phyloP scores from a whole-genome alignment of 2,329 filamentous ascomycete species.

The Colletotrichum sojae region DNA sequence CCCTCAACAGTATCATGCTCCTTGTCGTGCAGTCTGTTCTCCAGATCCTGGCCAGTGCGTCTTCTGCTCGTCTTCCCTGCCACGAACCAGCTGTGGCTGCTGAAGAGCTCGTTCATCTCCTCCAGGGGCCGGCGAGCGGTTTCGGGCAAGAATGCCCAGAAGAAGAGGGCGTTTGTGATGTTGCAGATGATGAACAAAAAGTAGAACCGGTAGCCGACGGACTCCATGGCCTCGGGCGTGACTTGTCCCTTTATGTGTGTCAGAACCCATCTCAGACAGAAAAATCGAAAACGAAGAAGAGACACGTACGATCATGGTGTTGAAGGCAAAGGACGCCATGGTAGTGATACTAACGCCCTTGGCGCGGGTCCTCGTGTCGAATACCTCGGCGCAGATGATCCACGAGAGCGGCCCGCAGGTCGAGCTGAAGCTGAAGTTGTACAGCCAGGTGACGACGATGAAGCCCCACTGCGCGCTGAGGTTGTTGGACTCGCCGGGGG shows the following conservation, averaged over 20 bases:
- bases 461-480: constrained; percentile 71
- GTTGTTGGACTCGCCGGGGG: constrained; percentile 64
- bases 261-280: background rate
- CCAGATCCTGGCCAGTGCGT: background rate
- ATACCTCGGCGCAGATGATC: constrained; percentile 79
- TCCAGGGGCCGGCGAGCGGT: constrained; percentile 75
- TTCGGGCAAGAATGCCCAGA: constrained; percentile 77
- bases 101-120: constrained; percentile 77
- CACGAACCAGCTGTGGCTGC: constrained; percentile 74
- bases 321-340: constrained; percentile 81
- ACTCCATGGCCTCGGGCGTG: constrained; percentile 18
- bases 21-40: constrained; percentile 19
- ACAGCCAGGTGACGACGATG: constrained; percentile 81
- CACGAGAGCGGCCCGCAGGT: constrained; percentile 75
- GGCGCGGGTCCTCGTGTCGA: constrained; percentile 80
- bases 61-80: constrained; percentile 45
- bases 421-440: constrained; percentile 81
- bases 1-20: background rate
- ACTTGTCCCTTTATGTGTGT: constrained; percentile 18
- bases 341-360: constrained; percentile 83
- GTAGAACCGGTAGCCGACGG: constrained; percentile 20
- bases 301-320: constrained; percentile 72
- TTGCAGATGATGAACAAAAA: constrained; percentile 66
- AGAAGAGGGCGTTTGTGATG: constrained; percentile 62
- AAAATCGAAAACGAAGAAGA: constrained; percentile 67